Base-by-base conservation (phyloP, 2,329 filamentous ascomycete species). In the Fusarium praegraminearum region DNA sequence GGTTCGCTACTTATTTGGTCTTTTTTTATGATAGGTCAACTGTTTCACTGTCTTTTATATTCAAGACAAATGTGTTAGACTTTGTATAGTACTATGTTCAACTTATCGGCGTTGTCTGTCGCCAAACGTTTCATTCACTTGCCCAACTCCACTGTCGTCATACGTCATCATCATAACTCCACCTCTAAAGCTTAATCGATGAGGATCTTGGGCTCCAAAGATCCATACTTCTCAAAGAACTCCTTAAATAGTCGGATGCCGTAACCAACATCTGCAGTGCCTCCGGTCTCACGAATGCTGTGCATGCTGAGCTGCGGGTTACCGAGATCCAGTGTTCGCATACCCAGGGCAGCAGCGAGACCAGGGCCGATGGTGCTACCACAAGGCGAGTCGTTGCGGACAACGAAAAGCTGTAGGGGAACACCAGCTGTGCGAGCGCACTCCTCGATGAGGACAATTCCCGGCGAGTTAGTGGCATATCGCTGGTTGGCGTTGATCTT, bases 361-460 rank as follows among this genome's bases (percentile, higher is more conserved):
- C 98, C 98, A n/a, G 96, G 96, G 0, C 96, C 96, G 76, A 99
- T 99, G 36, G 96, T 99, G 83, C 93, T 95, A 58, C 96, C 96
- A 79, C 96, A 99, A 54, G 92, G 89, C 6, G 92, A 96, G 79
- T 99, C 96, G 80, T 99, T 99, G 76, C 94, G 89, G 47, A 98
- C 95, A 41, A 99, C 96, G 76, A 98, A 98, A 40, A 98, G 84
- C 83, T 99, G 96, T 56, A 99, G 86, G 16, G 96, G 96, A 22
- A 98, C 94, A 26, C 89, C 90, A 20, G 86, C 88, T 35, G 85
- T 82, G 47, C 87, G 88, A 47, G 96, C 96, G 43, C 91, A 90
- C 83, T 98, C 94, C 80, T 98, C 93, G 13, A 99, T 80, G 35
- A 99, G 85, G 10, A 97, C 95, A 72, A 98, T 97, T 36, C 96